Percentiles rank a stretch among this genome's conserved stretches.
phyloP scores from a whole-genome alignment of 305 asterid species.

The Fraxinus albicans region DNA sequence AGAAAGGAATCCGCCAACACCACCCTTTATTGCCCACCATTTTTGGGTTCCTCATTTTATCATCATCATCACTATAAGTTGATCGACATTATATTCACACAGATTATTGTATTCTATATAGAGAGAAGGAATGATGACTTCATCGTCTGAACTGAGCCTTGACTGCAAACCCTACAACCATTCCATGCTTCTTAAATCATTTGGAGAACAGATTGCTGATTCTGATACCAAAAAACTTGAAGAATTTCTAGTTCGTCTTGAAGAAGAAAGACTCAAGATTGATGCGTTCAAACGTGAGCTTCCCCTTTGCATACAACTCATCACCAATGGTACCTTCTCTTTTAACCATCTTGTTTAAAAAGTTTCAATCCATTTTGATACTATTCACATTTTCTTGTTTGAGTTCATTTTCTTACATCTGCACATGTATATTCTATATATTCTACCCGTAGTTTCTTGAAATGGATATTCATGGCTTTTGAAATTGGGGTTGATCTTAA shows the following conservation, averaged over 20 bases:
- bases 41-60: not conserved
- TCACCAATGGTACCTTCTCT: constrained; percentile 59
- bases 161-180: constrained; percentile 74
- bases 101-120: not conserved
- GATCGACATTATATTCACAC: constrained; percentile 8
- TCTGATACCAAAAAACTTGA: constrained; percentile 65
- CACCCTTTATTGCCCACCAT: constrained; percentile 17
- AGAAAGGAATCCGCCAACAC: constrained; percentile 20
- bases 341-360: not conserved
- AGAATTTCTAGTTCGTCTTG: constrained; percentile 71
- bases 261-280: constrained; percentile 89
- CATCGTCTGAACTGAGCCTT: constrained; percentile 69
- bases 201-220: constrained; percentile 52
- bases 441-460: not conserved
- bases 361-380: not conserved
- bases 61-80: not conserved
- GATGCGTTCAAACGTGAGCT: constrained; percentile 98
- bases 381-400: not conserved
- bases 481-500: not conserved
- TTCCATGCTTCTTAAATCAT: constrained; percentile 66
- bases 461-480: not conserved
- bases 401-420: not conserved
- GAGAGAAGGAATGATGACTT: constrained; percentile 42
- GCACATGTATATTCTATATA: not conserved
- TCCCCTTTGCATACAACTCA: constrained; percentile 94